phyloP scores from a whole-genome alignment of 139 green algal genomes.

The Deuterostichococcus epilithicus region DNA sequence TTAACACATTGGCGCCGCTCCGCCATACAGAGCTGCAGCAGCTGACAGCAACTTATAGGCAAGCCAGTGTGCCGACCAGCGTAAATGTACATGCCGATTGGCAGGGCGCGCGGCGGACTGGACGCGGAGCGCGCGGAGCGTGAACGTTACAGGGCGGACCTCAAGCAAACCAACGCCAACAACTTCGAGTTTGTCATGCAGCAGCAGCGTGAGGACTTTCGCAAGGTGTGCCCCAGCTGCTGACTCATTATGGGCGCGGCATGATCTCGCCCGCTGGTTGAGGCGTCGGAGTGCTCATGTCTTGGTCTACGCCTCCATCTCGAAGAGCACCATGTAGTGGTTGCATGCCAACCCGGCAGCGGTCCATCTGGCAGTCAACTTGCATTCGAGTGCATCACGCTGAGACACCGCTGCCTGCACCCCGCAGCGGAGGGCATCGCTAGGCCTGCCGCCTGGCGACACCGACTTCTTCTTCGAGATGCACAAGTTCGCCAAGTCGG shows the following conservation, averaged over 20 bases:
- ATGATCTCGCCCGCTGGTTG: too few species aligned
- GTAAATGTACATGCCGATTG: not conserved
- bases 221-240: conserved; percentile 38
- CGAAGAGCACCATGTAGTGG: too few species aligned
- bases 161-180: conserved; percentile 33
- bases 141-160: conserved; percentile 40
- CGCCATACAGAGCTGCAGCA: too few species aligned
- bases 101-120: conserved; percentile 55
- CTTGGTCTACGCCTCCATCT: too few species aligned
- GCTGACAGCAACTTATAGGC: not conserved
- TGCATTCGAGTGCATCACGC: too few species aligned
- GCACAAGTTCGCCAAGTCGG: too few species aligned
- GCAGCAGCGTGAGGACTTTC: conserved; percentile 52
- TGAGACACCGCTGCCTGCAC: too few species aligned
- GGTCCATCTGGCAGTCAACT: too few species aligned
- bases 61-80: too few species aligned
- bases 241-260: too few species aligned
- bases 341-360: too few species aligned
- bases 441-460: conserved; percentile 64
- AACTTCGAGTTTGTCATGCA: conserved; percentile 74
- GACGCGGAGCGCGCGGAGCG: conserved; percentile 74
- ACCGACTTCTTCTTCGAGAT: conserved; percentile 78
- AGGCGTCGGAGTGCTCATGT: too few species aligned
- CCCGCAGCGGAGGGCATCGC: conserved; percentile 52
- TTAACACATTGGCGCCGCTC: not conserved